A percentile compares a stretch with the other conserved stretches of the same genome.
Evolutionary conservation across 2,329 filamentous ascomycete species (phyloP).

Genomic region (Parastagonospora nodorum): DNA sequence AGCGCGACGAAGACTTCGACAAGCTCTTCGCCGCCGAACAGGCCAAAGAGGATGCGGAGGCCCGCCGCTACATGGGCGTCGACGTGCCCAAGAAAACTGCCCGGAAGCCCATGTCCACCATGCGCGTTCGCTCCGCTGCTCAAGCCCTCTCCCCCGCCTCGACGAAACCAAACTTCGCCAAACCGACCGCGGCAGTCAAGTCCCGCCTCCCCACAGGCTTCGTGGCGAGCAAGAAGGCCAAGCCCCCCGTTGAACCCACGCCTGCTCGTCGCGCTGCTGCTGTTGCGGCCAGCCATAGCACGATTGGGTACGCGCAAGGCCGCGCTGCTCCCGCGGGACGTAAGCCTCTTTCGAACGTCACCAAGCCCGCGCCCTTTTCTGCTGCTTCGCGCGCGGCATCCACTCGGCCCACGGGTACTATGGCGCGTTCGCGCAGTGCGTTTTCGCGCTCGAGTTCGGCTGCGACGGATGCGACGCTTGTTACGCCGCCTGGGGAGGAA

Average conservation of each 20-base stretch:
- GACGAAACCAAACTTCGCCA: slow-evolving; percentile 44
- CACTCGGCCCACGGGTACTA: slow-evolving; percentile 7
- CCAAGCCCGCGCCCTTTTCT: slow-evolving; percentile 36
- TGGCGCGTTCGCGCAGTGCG: slow-evolving; percentile 15
- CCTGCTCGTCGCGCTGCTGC: slow-evolving; percentile 64
- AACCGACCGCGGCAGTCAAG: slow-evolving; percentile 47
- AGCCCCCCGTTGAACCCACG: slow-evolving; percentile 51
- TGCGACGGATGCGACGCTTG: slow-evolving; percentile 37
- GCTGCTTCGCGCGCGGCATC: slow-evolving; percentile 20
- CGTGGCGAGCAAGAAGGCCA: slow-evolving; percentile 49
- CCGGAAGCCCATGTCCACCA: slow-evolving; percentile 50
- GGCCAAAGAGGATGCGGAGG: slow-evolving; percentile 58
- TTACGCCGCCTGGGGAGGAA: slow-evolving; percentile 21
- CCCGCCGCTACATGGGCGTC: slow-evolving; percentile 33
- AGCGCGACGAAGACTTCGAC: slow-evolving; percentile 70
- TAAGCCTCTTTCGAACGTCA: slow-evolving; percentile 45
- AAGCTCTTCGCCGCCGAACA: slow-evolving; percentile 68
- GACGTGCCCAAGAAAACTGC: slow-evolving; percentile 34
- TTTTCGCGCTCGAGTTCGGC: slow-evolving; percentile 44
- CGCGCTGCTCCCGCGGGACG: slow-evolving; percentile 53
- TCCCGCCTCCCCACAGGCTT: slow-evolving; percentile 42
- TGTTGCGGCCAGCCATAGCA: slow-evolving; percentile 74
- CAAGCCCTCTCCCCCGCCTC: slow-evolving; percentile 45
- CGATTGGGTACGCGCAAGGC: slow-evolving; percentile 84
- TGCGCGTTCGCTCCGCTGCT: slow-evolving; percentile 59